Conservation (phyloP, 2,329 filamentous ascomycete genomes). For the Hortaea werneckii region DNA sequence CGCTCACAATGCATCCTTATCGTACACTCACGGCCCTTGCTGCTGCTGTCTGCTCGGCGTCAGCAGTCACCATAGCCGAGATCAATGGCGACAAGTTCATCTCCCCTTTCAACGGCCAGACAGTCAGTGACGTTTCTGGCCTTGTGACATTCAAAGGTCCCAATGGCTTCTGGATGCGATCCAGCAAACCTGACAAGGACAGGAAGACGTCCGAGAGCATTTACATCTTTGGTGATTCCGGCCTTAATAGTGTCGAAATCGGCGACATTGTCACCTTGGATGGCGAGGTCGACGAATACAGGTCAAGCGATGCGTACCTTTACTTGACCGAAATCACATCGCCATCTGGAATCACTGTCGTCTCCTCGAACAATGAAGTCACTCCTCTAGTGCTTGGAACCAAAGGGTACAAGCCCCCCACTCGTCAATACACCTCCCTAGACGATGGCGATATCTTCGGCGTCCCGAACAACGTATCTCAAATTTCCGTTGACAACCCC, state of each 20-base stretch:
- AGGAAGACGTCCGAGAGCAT: conserved; percentile 52
- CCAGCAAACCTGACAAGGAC: conserved; percentile 47
- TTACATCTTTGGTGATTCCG: conserved; percentile 50
- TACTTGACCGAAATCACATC: not conserved
- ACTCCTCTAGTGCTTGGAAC: not conserved
- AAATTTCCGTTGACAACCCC: conserved; percentile 51
- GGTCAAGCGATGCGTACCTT: not conserved
- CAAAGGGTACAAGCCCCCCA: conserved; percentile 41
- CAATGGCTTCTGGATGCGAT: conserved; percentile 55
- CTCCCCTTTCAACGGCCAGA: conserved; percentile 49
- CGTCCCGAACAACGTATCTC: conserved; percentile 51
- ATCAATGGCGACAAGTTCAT: conserved; percentile 59
- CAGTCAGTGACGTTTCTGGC: conserved; percentile 50
- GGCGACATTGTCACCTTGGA: conserved; percentile 54
- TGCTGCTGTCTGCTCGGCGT: not conserved
- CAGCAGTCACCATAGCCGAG: conserved; percentile 23
- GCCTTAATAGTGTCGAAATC: conserved; percentile 44
- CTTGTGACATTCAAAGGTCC: conserved; percentile 54
- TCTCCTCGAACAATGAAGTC: not conserved
- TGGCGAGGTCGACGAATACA: conserved; percentile 50
- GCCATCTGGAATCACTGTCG: not conserved
- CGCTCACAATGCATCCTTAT: not conserved
- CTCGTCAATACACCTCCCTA: conserved; percentile 49
- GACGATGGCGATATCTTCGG: conserved; percentile 57
- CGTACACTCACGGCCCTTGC: not conserved